Base-by-base conservation (phyloP, 2,329 filamentous ascomycete species). In the Lachnum nothofagi region DNA sequence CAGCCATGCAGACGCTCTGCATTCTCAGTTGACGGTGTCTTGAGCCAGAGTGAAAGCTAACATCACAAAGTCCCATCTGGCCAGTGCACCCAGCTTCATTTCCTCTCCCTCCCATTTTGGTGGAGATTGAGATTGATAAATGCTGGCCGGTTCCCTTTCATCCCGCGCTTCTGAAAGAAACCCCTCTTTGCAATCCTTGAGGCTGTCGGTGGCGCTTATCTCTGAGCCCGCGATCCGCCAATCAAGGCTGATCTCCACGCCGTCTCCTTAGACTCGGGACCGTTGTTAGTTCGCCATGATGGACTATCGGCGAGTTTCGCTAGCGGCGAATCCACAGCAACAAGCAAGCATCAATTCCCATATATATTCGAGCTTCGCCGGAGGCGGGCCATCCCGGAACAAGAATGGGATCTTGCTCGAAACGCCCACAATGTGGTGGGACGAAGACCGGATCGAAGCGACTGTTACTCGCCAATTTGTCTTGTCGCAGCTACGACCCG, bases 381-480 rank as follows among this genome's bases (percentile, higher is more conserved):
- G 59, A 20, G 46, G 53, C 33, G 56, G 52, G 37, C 42, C 49
- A 8, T 34, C 39, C 31, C 53, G 51, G n/a, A 56, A 49, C 42
- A 34, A 53, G n/a, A 57, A 62, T 63, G 61, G 56, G 51, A 52
- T 56, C 52, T 44, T 60, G 20, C 51, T 52, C 31, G 61, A 63
- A 41, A 49, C 52, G 7, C 48, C 53, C 33, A 61, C 52, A 42
- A 71, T 81, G 65, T 88, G 85, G 84, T 90, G 85, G 85, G 83
- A 86, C 63, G 73, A 81, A 49, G 77, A 82, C 56, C 77, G 75
- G 52, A 88, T 90, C 63, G 78, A 86, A 60, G 72, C 76, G 46
- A 85, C 82, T 51, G 82, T 89, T 59, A 88, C 82, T 48, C 74
- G 79, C 54, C 72, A 80, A 49, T 89, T 83, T 62, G 79, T 89